A percentile compares a stretch with the other conserved stretches of the same genome.
These are phyloP conservation scores for Tuber magnatum DNA, from an alignment of 495 filamentous ascomycete species.

Conservation along the genomic window DNA sequence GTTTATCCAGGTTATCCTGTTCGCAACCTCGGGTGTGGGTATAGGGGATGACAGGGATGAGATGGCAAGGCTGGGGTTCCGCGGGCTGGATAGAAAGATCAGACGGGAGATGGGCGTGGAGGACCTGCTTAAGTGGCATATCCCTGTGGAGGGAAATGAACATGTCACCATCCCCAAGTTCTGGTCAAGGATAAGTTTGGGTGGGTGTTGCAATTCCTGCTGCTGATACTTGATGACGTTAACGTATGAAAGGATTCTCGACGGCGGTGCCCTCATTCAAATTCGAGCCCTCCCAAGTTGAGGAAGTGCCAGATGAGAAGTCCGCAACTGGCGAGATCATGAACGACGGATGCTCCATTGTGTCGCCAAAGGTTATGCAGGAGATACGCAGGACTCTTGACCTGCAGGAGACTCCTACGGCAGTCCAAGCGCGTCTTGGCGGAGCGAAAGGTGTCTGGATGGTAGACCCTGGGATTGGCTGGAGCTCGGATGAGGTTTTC, in stretches of 20 bases:
- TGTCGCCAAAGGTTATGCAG: slow-evolving; percentile 58
- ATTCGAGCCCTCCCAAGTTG: slow-evolving; percentile 42
- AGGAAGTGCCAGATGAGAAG: slow-evolving; percentile 38
- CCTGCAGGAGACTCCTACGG: slow-evolving; percentile 57
- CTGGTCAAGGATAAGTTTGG: slow-evolving; percentile 38
- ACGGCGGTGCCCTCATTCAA: slow-evolving; percentile 44
- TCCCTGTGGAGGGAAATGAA: slow-evolving; percentile 30
- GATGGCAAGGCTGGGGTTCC: slow-evolving; percentile 22
- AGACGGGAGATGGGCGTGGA: slow-evolving; percentile 28
- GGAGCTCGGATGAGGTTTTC: slow-evolving; percentile 47
- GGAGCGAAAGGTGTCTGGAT: slow-evolving; percentile 89
- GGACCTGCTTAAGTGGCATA: slow-evolving; percentile 37
- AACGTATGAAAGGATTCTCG: slow-evolving; percentile 30
- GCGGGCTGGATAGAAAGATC: slow-evolving; percentile 16
- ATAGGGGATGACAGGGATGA: slow-evolving; percentile 21
- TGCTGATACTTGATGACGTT: neutral
- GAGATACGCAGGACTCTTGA: slow-evolving; percentile 55
- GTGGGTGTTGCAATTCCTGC: slow-evolving; percentile 15
- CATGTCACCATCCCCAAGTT: slow-evolving; percentile 29
- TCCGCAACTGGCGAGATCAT: slow-evolving; percentile 51
- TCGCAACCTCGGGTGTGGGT: slow-evolving; percentile 34
- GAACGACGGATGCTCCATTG: slow-evolving; percentile 74
- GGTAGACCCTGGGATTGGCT: slow-evolving; percentile 47
- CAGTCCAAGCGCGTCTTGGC: slow-evolving; percentile 73
- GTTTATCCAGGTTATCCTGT: slow-evolving; percentile 29